Conservation (phyloP, 495 filamentous ascomycete genomes). For the Penicillium daleae region DNA sequence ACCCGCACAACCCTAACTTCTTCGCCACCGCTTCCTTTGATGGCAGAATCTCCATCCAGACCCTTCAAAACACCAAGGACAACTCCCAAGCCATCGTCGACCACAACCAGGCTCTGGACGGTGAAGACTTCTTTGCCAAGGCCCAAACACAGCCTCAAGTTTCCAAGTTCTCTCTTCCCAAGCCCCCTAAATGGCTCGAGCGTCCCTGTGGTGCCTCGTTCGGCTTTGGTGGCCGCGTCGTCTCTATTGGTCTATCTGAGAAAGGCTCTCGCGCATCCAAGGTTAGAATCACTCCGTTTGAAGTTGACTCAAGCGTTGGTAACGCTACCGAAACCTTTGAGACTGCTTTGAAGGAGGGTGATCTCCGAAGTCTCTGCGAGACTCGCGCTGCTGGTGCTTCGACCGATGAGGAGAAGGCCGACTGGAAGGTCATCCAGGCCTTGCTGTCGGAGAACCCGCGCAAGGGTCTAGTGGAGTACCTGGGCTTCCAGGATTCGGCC, state of each 20-base stretch:
- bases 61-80: constrained; percentile 82
- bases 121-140: constrained; percentile 95
- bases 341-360: constrained; percentile 73
- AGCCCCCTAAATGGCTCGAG: constrained; percentile 90
- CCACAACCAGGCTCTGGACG: constrained; percentile 74
- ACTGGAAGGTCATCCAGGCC: constrained; percentile 94
- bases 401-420: constrained; percentile 88
- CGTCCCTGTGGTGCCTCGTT: constrained; percentile 86
- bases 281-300: constrained; percentile 81
- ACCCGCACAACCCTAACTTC: constrained; percentile 87
- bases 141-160: constrained; percentile 90
- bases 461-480: constrained; percentile 78
- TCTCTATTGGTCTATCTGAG: constrained; percentile 69
- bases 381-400: constrained; percentile 71
- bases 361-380: constrained; percentile 80
- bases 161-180: constrained; percentile 80
- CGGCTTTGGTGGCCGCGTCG: constrained; percentile 92
- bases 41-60: constrained; percentile 90
- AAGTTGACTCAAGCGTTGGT: constrained; percentile 84
- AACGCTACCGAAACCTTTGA: constrained; percentile 86
- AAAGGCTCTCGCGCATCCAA: constrained; percentile 70
- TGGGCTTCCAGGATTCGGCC: constrained; percentile 75
- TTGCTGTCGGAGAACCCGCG: constrained; percentile 79
- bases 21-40: constrained; percentile 96
- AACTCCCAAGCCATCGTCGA: constrained; percentile 53